phyloP scores from a whole-genome alignment of 805 yeast species.

The Ogataea neopini region DNA sequence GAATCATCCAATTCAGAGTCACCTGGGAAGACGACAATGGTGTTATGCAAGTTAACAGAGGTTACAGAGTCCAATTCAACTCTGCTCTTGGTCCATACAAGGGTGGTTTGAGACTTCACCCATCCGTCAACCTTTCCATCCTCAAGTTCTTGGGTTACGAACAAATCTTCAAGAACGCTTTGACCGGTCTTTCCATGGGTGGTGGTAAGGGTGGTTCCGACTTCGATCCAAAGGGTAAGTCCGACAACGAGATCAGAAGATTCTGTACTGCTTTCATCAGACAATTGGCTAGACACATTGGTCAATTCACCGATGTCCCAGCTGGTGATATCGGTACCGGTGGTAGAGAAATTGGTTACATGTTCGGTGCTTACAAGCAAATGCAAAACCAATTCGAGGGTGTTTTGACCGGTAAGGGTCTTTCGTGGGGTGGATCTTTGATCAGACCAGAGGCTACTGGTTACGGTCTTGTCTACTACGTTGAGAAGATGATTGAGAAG shows the following conservation, averaged over 20 bases:
- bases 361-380: slow-evolving; percentile 95
- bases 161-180: slow-evolving; percentile 97
- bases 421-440: slow-evolving; percentile 98
- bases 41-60: slow-evolving; percentile 88
- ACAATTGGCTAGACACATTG: slow-evolving; percentile 94
- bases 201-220: slow-evolving; percentile 99
- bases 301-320: slow-evolving; percentile 96
- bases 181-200: slow-evolving; percentile 96
- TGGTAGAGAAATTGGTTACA: slow-evolving; percentile 92
- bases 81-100: slow-evolving; percentile 98
- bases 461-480: slow-evolving; percentile 95
- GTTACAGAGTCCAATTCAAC: slow-evolving; percentile 98
- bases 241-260: slow-evolving; percentile 92
- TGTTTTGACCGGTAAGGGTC: slow-evolving; percentile 96
- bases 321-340: slow-evolving; percentile 99
- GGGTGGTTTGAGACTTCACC: slow-evolving; percentile 98
- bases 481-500: slow-evolving; percentile 94
- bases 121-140: slow-evolving; percentile 91
- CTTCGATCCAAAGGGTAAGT: slow-evolving; percentile 94
- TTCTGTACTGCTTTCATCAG: slow-evolving; percentile 96
- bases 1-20: slow-evolving; percentile 95
- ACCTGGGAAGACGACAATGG: slow-evolving; percentile 97
- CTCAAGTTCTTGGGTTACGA: slow-evolving; percentile 96
- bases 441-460: slow-evolving; percentile 99
- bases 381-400: slow-evolving; percentile 93